Evolutionary conservation across 768 basidiomycete genomes (phyloP), one percentile per base, ranked within the genome.

Genomic region (Phaffia australis): DNA sequence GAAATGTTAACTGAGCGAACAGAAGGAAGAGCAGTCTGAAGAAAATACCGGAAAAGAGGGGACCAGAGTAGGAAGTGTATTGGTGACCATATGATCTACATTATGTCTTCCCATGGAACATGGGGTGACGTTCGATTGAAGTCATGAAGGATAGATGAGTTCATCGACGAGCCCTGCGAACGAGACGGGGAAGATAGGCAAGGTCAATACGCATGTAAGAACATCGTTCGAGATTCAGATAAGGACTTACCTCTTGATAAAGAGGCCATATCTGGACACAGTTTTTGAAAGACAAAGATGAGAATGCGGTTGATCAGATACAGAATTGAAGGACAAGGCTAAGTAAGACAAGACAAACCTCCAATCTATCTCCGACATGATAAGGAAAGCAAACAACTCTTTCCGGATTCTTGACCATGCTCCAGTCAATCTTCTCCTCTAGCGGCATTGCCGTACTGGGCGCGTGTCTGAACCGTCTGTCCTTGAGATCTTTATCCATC

Each of bases 371-470:
- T 19, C 65, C 65, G 15, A n/a, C 25, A 49, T 68, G 67, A 21
- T 51, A 68, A 15, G 67, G 67, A 46, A 68, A 68, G 51, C 67
- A 68, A 11, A 68, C 67, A 46, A 68, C 67, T 57, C 46, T 35
- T 50, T 68, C 62, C 19, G 67, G 67, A 32, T 64, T 62, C 56
- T 68, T 51, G 23, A 68, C 67, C 49, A 50, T 63, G 2, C 23
- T 51, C 67, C 67, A 68, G 50, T 63, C 67, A 15, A 68, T 68
- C 67, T 59, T 68, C 49, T 68, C 67, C 49, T 57, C 67, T 47
- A 68, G 47, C 55, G 47, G 47, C 62, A 68, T 68, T 5, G 60
- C 67, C 55, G 29, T 27, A 29, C 42, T 56, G 21, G 65, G 67
- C 19, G 61, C 62, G 21, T 68, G 55, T 30, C 62, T 56, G 32